Evolutionary conservation across 2,329 filamentous ascomycete species (phyloP).

Genomic region (Teratosphaeria pseudoeucalypti): DNA sequence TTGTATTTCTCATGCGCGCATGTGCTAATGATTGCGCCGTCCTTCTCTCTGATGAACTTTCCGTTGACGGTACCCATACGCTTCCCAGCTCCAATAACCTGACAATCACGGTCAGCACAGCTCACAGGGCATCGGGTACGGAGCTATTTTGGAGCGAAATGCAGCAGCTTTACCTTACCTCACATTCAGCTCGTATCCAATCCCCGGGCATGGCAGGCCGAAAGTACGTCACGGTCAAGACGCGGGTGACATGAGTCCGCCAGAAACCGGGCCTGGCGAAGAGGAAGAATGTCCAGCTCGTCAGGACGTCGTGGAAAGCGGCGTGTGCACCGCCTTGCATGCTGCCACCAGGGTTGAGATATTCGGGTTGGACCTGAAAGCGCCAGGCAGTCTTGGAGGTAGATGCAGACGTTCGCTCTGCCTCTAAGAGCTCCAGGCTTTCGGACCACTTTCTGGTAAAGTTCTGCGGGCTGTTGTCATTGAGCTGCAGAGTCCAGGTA

Average conservation of each 20-base stretch:
- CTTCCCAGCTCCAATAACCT: constrained; percentile 33
- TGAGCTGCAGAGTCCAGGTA: background rate
- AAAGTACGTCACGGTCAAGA: constrained; percentile 37
- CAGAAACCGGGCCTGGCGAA: constrained; percentile 15
- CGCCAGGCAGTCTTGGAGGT: constrained; percentile 10
- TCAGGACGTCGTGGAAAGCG: constrained; percentile 15
- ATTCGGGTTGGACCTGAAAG: constrained; percentile 14
- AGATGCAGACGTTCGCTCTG: constrained; percentile 6
- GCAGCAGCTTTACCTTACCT: constrained; percentile 11
- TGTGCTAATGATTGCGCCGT: constrained; percentile 24
- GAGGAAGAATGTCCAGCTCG: constrained; percentile 11
- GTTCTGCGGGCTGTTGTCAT: constrained; percentile 1
- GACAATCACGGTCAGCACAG: background rate
- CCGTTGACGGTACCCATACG: constrained; percentile 30
- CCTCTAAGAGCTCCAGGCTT: constrained; percentile 10
- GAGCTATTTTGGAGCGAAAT: background rate
- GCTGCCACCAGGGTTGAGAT: constrained; percentile 13
- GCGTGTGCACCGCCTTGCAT: constrained; percentile 17
- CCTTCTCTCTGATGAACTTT: constrained; percentile 28
- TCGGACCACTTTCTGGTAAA: constrained; percentile 12
- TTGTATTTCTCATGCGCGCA: constrained; percentile 26
- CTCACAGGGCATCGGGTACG: background rate
- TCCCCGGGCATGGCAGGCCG: constrained; percentile 31
- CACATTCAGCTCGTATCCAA: constrained; percentile 32
- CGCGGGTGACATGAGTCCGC: constrained; percentile 12